phyloP scores from a whole-genome alignment of 805 yeast species.

The Wickerhamiella alocasiicola region DNA sequence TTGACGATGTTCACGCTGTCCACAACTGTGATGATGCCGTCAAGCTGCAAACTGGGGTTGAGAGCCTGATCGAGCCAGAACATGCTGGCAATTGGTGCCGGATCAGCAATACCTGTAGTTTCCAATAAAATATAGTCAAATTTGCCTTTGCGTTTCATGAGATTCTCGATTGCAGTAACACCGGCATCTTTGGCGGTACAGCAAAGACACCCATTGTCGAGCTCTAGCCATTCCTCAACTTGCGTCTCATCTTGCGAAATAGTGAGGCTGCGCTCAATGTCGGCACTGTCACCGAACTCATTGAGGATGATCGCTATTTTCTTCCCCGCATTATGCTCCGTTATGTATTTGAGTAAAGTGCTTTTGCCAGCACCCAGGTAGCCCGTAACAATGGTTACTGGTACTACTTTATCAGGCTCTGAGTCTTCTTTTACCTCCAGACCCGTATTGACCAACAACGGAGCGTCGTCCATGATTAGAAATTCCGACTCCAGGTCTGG shows the following conservation, averaged over 20 bases:
- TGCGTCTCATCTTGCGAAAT: slow-evolving; percentile 38
- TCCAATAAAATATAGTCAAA: slow-evolving; percentile 89
- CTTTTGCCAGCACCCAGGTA: slow-evolving; percentile 89
- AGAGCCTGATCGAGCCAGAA: slow-evolving; percentile 94
- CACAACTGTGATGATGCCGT: slow-evolving; percentile 80
- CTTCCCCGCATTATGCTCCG: slow-evolving; percentile 47
- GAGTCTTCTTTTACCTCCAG: neutral
- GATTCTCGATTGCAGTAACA: slow-evolving; percentile 81
- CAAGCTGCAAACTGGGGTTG: slow-evolving; percentile 71
- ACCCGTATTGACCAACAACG: slow-evolving; percentile 21
- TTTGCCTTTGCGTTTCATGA: slow-evolving; percentile 55
- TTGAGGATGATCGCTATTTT: slow-evolving; percentile 82
- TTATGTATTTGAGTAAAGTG: slow-evolving; percentile 65
- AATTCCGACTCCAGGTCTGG: too few relatives aligned
- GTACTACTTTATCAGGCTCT: slow-evolving; percentile 34
- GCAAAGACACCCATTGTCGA: slow-evolving; percentile 94
- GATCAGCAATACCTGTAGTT: slow-evolving; percentile 95
- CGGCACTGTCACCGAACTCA: slow-evolving; percentile 79
- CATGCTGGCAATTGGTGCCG: slow-evolving; percentile 94
- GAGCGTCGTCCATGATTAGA: slow-evolving; percentile 14
- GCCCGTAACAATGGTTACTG: slow-evolving; percentile 88
- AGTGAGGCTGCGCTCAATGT: slow-evolving; percentile 76
- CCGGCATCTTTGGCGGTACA: slow-evolving; percentile 95
- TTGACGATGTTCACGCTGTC: slow-evolving; percentile 49
- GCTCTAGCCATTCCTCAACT: slow-evolving; percentile 88